Evolutionary conservation across 805 yeast genomes (phyloP).

Genomic region (Saccharomyces jurei): DNA sequence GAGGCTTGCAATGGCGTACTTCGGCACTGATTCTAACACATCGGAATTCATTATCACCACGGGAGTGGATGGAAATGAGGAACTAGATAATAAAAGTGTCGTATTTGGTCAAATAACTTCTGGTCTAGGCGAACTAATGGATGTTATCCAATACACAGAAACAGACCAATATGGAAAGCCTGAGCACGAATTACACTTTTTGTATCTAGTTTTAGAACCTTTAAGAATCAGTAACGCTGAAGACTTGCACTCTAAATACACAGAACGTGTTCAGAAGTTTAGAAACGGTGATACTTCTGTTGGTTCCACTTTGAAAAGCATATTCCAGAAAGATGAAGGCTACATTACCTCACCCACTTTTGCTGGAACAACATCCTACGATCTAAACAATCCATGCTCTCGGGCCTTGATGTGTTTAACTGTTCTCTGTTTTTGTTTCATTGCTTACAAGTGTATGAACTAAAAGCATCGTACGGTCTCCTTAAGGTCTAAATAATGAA

Average conservation of each 20-base stretch:
- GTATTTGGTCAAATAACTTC: conserved; percentile 70
- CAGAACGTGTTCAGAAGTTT: conserved; percentile 11
- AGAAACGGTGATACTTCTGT: conserved; percentile 19
- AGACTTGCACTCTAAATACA: conserved; percentile 13
- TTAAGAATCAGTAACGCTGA: conserved; percentile 8
- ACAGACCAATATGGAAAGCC: conserved; percentile 36
- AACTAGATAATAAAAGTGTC: conserved; percentile 59
- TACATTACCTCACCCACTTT: not conserved
- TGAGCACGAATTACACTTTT: conserved; percentile 34
- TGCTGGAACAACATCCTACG: conserved; percentile 4
- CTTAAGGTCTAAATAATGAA: not conserved
- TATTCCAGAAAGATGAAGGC: not conserved
- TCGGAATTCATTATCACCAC: conserved; percentile 63
- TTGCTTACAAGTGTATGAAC: not conserved
- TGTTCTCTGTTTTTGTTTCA: conserved; percentile 1
- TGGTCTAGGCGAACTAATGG: conserved; percentile 53
- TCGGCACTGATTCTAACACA: conserved; percentile 60
- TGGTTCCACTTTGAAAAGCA: conserved; percentile 15
- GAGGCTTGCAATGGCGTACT: conserved; percentile 64
- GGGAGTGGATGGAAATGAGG: conserved; percentile 31
- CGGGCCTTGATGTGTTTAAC: conserved; percentile 13
- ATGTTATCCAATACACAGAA: conserved; percentile 49
- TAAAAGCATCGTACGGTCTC: not conserved
- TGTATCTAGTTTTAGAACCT: conserved; percentile 23
- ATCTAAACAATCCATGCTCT: conserved; percentile 16